Base-by-base conservation (phyloP, 352 stramenopile genomes). In the Peronosclerospora sorghi region DNA sequence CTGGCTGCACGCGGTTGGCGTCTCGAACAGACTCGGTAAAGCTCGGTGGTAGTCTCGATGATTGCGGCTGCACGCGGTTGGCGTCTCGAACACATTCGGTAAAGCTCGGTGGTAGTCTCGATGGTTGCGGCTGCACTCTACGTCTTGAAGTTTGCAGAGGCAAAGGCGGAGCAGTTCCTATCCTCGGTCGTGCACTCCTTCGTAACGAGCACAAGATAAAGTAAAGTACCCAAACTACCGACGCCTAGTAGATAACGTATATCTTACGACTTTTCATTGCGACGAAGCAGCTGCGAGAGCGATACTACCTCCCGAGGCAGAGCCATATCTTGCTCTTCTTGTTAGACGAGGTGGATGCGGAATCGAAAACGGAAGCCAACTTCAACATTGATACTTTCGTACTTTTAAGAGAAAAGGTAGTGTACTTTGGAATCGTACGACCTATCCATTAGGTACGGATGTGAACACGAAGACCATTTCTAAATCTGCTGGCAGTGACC, bases 281-380 rank as follows among this genome's bases (percentile, higher is more conserved):
- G 59, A 32, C 73, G 72, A 20, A 88, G 65, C 5, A 88, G 54
- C 59, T 84, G 66, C 20, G 75, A 83, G 41, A 88, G 71, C 20
- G 75, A 80, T 28, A 88, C 51, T 18, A 88, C 64, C 41, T 88
- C 75, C 32, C 66, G 61, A 23, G 64, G 75, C 40, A 86, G 56
- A 13, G 70, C 62, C 75, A 88, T 88, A 19, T 15, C 28, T 21
- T 12, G 30, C 17, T 13, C n/a, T 26, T 34, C 37, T 17, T 46
- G n/a, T 27, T 30, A 34, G 4, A 21, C n/a, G 15, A 49, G 36
- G 17, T n/a, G 32, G 32, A 41, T 60, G 48, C 52, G 44, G 39
- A 65, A 62, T 55, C 53, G 35, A 66, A 45, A 60, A 48, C 59
- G n/a, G 57, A 54, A 47, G 56, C 41, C 26, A 27, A 38, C 29